A percentile compares a stretch with the other conserved stretches of the same genome.
phyloP scores from a whole-genome alignment of 768 basidiomycete species.

The Pisolithus orientalis region DNA sequence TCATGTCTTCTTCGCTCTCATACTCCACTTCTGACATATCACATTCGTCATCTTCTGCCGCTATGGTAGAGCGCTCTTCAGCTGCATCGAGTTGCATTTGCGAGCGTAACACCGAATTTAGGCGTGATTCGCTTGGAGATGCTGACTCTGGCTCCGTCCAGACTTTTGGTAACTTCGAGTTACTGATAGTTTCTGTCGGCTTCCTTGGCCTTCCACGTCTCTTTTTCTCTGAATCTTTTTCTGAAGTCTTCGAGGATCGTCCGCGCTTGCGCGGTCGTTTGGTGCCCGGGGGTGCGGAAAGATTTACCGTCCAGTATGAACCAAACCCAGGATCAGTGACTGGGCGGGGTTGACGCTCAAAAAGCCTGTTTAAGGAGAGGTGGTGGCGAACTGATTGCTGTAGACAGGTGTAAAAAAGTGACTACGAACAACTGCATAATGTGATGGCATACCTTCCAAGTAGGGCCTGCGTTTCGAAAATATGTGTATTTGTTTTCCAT shows the following conservation, averaged over 20 bases:
- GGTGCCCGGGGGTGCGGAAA: conserved; percentile 77
- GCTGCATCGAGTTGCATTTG: conserved; percentile 30
- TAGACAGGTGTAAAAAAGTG: conserved; percentile 5
- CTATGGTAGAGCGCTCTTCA: conserved; percentile 31
- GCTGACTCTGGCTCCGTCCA: conserved; percentile 11
- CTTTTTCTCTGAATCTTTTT: conserved; percentile 24
- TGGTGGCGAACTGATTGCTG: conserved; percentile 89
- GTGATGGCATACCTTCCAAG: conserved; percentile 64
- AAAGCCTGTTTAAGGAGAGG: conserved; percentile 73
- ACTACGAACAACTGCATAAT: background rate
- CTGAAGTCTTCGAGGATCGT: conserved; percentile 44
- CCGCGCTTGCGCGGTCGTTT: conserved; percentile 82
- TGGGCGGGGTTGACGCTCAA: conserved; percentile 76
- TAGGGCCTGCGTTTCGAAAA: conserved; percentile 72
- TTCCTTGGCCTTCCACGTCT: conserved; percentile 39
- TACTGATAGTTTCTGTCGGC: conserved; percentile 9
- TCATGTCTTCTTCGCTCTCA: conserved; percentile 65
- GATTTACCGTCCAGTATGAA: conserved; percentile 88
- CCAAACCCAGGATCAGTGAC: conserved; percentile 84
- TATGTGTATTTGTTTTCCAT: conserved; percentile 85
- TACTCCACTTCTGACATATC: conserved; percentile 45
- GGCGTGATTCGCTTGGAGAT: conserved; percentile 11
- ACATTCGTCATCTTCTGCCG: conserved; percentile 34
- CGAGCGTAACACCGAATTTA: conserved; percentile 21
- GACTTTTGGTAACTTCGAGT: conserved; percentile 9